Conservation (phyloP, 441 rosid species). For the Melastoma candidum region DNA sequence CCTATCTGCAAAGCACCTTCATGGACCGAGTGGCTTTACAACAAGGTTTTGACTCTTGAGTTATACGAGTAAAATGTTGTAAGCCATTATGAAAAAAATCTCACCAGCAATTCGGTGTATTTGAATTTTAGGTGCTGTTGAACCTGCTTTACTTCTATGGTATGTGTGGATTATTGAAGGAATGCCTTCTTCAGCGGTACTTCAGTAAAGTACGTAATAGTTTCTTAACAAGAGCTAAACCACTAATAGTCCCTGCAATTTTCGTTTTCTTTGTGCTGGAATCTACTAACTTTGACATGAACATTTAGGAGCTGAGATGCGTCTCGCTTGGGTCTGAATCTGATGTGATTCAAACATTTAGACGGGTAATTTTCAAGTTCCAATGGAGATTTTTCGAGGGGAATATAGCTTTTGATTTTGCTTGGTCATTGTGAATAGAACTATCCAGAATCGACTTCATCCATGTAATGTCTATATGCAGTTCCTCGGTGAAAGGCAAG, state of each 20-base stretch:
- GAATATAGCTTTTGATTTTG: neutral
- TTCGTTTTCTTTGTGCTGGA: neutral
- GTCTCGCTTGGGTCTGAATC: conserved; percentile 26
- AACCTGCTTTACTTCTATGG: conserved; percentile 58
- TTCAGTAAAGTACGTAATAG: conserved; percentile 42
- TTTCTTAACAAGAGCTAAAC: neutral
- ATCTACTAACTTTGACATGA: neutral
- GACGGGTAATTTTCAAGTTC: conserved; percentile 28
- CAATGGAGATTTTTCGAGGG: neutral
- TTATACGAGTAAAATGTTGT: neutral
- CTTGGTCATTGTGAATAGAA: too few species aligned
- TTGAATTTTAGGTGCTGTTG: conserved; percentile 36
- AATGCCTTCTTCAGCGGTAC: conserved; percentile 58
- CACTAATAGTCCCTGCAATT: too few species aligned
- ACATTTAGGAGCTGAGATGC: conserved; percentile 31
- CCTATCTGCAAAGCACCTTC: conserved; percentile 58
- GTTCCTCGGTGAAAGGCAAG: conserved; percentile 78
- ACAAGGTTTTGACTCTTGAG: conserved; percentile 30
- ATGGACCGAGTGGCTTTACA: conserved; percentile 64
- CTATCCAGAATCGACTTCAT: too few species aligned
- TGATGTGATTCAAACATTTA: conserved; percentile 30
- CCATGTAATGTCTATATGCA: conserved; percentile 13
- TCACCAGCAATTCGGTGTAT: too few species aligned
- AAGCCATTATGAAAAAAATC: too few species aligned
- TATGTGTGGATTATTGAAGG: conserved; percentile 53